Base-by-base conservation (phyloP, 2,329 filamentous ascomycete genomes). In the Colletotrichum siamense region DNA sequence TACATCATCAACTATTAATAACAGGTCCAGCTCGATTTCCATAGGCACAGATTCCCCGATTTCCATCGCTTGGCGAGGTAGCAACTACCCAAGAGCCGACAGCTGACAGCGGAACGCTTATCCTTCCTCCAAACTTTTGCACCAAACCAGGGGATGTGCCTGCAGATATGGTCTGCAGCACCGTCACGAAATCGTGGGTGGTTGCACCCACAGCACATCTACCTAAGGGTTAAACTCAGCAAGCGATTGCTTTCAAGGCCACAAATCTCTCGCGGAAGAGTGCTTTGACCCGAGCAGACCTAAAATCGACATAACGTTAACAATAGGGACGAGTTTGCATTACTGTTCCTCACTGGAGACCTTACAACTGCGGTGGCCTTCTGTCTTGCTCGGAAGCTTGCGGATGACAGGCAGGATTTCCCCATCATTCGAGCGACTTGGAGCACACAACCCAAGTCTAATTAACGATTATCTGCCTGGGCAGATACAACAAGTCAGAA, bases 331-430 rank as follows among this genome's bases (percentile, higher is more conserved):
- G 26, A 28, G 6, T 28, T 28, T 28, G 26, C 26, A 28, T 28
- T n/a, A 3, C 39, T n/a, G 5, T n/a, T 1, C 18, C 0, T 44
- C 18, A 44, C 39, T n/a, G 6, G n/a, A 49, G 6, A 22, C n/a
- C 44, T n/a, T 4, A 49, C n/a, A 49, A 13, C 0, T 49, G 18
- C 0, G 10, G 6, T 49, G 2, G 1, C 0, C n/a, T 4, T 22
- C 0, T 22, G 44, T 22, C 44, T 49, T 49, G 44, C 44, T 3
- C 44, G 44, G 44, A n/a, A 1, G 44, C 6, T 4, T 49, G 44
- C 44, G 18, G 44, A 22, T 49, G 44, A 49, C n/a, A 22, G 44
- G 44, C n/a, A 49, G 10, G 44, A 49, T 49, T 4, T 22, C n/a
- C n/a, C n/a, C n/a, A 8, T 49, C n/a, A 9, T 49, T 49, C 44